These are phyloP conservation scores for Linnemannia elongata DNA, from an alignment of 192 early-diverging fungal genomes.

Conservation along the genomic window DNA sequence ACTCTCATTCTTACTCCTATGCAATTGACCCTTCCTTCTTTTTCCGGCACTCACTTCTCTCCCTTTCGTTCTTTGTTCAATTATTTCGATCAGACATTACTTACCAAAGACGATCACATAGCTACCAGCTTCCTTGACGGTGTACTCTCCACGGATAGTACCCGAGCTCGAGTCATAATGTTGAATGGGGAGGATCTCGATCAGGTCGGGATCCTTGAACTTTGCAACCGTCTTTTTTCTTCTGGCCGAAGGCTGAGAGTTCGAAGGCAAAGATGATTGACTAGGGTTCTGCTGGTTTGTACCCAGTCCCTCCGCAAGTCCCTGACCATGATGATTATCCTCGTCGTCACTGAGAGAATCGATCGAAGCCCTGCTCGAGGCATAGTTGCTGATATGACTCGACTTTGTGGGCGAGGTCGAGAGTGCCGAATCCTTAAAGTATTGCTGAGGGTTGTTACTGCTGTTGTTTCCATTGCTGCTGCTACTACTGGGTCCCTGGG, in stretches of 20 bases:
- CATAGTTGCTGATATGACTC: slow-evolving; percentile 38
- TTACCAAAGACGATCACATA: slow-evolving; percentile 85
- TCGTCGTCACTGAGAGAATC: slow-evolving; percentile 47
- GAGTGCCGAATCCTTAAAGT: slow-evolving; percentile 15
- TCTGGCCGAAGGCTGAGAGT: slow-evolving; percentile 37
- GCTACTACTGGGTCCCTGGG: slow-evolving; percentile 2
- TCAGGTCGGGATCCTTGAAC: slow-evolving; percentile 74
- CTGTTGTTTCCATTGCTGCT: background rate
- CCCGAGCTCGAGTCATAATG: slow-evolving; percentile 90
- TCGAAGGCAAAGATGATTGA: slow-evolving; percentile 49
- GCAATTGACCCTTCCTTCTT: background rate
- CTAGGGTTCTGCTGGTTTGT: slow-evolving; percentile 25
- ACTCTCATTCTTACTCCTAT: background rate
- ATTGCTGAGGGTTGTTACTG: slow-evolving; percentile 3
- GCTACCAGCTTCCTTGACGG: slow-evolving; percentile 80
- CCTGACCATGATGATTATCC: slow-evolving; percentile 22
- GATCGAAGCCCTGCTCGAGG: slow-evolving; percentile 52
- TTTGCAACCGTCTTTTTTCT: slow-evolving; percentile 61
- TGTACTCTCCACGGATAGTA: slow-evolving; percentile 84
- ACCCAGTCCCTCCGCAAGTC: slow-evolving; percentile 5
- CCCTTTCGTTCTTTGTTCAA: too few species aligned
- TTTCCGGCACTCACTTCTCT: too few species aligned
- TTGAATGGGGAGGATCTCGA: slow-evolving; percentile 83
- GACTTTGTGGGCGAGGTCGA: slow-evolving; percentile 41
- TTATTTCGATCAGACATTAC: slow-evolving; percentile 18